Conservation (phyloP, 306 rosid genomes). For the Castanopsis chinensis region DNA sequence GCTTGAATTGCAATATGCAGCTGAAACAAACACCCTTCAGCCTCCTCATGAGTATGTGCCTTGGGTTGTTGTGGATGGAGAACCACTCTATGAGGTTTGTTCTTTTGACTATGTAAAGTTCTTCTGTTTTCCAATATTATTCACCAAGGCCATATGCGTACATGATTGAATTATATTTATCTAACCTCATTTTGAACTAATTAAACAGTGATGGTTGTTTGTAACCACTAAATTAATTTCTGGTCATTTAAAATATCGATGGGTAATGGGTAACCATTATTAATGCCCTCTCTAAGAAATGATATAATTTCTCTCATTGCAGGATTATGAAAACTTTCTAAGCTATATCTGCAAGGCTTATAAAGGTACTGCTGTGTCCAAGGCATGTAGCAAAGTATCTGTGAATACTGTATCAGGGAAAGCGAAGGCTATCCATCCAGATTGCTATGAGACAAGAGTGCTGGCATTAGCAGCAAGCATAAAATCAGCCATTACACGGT, state of each 20-base stretch:
- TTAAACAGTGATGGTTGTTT: too few species aligned
- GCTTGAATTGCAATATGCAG: constrained; percentile 75
- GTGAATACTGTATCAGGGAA: constrained; percentile 20
- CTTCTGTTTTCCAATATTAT: background rate
- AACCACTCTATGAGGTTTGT: constrained; percentile 81
- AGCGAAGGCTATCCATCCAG: constrained; percentile 27
- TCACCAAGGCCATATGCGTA: background rate
- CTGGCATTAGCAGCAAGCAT: constrained; percentile 26
- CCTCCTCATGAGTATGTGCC: constrained; percentile 92
- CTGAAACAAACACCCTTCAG: constrained; percentile 59
- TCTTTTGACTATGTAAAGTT: background rate
- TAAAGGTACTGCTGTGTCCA: constrained; percentile 41
- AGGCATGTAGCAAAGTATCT: constrained; percentile 44
- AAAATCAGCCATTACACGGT: constrained; percentile 42
- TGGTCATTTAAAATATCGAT: background rate
- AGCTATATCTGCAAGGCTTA: constrained; percentile 75
- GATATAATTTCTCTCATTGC: constrained; percentile 15
- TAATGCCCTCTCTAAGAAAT: background rate
- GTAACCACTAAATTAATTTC: background rate
- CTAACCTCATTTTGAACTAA: background rate
- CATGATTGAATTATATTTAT: background rate
- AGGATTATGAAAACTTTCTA: constrained; percentile 77
- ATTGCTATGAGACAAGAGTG: constrained; percentile 22
- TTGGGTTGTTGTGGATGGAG: constrained; percentile 87
- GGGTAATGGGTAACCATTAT: background rate